phyloP scores from a whole-genome alignment of 2,329 filamentous ascomycete species.

The Aspergillus japonicus region DNA sequence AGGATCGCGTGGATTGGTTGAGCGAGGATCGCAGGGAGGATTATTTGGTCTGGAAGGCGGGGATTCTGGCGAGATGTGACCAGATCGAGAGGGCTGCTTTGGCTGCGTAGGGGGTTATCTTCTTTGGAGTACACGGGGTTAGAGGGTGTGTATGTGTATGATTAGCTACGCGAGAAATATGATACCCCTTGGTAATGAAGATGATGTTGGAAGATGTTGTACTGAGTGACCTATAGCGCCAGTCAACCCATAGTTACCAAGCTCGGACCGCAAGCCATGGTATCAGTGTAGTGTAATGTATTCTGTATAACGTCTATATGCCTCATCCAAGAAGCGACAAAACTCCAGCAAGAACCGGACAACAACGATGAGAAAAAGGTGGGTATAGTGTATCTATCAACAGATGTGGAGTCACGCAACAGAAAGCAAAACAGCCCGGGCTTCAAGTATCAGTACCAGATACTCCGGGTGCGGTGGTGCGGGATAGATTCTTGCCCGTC shows the following conservation, averaged over 20 bases:
- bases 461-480: slow-evolving; percentile 87
- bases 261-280: no score
- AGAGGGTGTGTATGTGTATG: no score
- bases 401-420: not conserved
- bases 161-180: not conserved
- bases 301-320: no score
- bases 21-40: slow-evolving; percentile 45
- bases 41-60: slow-evolving; percentile 46
- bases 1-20: slow-evolving; percentile 48
- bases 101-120: not conserved
- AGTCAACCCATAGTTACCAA: no score
- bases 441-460: slow-evolving; percentile 67
- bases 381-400: slow-evolving; percentile 1
- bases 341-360: not conserved
- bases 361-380: not conserved
- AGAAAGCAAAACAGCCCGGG: not conserved
- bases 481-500: slow-evolving; percentile 59
- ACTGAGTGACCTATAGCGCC: no score
- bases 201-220: no score
- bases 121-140: no score
- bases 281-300: no score
- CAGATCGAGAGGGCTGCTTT: slow-evolving; percentile 24
- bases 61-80: slow-evolving; percentile 40
- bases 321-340: no score
- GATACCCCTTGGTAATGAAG: slow-evolving; percentile 12